Conservation (phyloP, 495 filamentous ascomycete species). For the Thozetella sp. region DNA sequence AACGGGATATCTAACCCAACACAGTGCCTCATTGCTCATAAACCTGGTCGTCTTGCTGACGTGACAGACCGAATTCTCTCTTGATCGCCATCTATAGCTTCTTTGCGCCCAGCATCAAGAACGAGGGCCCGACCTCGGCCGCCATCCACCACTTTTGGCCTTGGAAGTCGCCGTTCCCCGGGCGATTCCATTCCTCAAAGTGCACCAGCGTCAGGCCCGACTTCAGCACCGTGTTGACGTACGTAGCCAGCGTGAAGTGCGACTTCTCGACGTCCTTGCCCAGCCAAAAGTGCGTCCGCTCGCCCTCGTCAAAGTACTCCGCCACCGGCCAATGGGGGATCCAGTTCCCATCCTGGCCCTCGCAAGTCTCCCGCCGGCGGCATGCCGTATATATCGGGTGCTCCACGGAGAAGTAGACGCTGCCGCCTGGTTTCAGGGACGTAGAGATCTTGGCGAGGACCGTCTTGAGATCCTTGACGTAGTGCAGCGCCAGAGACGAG, state of each 20-base stretch:
- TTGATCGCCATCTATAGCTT: too few species aligned
- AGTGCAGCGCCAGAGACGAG: slow-evolving; percentile 31
- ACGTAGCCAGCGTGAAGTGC: slow-evolving; percentile 29
- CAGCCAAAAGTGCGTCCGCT: slow-evolving; percentile 26
- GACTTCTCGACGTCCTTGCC: slow-evolving; percentile 27
- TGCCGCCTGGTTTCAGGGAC: slow-evolving; percentile 20
- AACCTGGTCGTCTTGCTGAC: too few species aligned
- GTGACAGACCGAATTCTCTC: too few species aligned
- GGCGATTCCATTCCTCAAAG: slow-evolving; percentile 27
- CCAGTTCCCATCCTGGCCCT: slow-evolving; percentile 6
- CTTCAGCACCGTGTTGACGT: slow-evolving; percentile 26
- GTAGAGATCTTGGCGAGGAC: slow-evolving; percentile 21
- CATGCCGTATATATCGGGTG: slow-evolving; percentile 32
- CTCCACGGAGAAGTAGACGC: slow-evolving; percentile 29
- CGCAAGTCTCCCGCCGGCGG: slow-evolving; percentile 10
- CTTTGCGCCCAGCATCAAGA: background rate
- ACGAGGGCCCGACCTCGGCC: background rate
- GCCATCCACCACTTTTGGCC: slow-evolving; percentile 2
- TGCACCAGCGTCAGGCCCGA: slow-evolving; percentile 23
- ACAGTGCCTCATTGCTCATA: too few species aligned
- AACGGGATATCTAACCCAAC: too few species aligned
- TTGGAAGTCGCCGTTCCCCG: background rate
- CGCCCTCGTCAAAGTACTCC: slow-evolving; percentile 30
- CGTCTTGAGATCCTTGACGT: slow-evolving; percentile 18
- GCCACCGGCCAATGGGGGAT: slow-evolving; percentile 26